These are phyloP conservation scores for Globisporangium recalcitrans DNA, from an alignment of 352 stramenopile species.

Conservation along the genomic window DNA sequence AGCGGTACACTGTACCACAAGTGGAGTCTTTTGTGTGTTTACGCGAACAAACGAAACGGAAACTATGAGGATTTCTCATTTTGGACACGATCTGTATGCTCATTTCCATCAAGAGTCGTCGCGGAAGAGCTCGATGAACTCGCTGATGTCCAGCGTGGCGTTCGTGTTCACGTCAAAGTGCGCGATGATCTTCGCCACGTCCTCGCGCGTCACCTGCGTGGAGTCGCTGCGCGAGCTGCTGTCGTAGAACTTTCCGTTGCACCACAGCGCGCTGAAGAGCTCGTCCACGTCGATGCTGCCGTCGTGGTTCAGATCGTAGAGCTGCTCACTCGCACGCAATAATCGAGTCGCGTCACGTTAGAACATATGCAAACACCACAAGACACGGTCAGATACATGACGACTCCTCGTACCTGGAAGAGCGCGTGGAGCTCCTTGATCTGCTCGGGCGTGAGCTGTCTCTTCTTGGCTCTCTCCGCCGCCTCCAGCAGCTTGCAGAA, in stretches of 20 bases:
- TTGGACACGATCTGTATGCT: too few species aligned
- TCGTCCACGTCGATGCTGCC: conserved; percentile 67
- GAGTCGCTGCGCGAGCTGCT: conserved; percentile 21
- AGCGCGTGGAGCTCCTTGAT: conserved; percentile 56
- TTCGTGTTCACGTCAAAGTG: conserved; percentile 74
- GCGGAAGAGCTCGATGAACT: conserved; percentile 80
- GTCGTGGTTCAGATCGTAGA: conserved; percentile 67
- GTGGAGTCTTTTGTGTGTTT: too few species aligned
- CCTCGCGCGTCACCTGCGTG: conserved; percentile 42
- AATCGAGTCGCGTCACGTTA: conserved; percentile 9
- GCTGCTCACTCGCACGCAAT: conserved; percentile 10
- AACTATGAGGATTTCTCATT: too few species aligned
- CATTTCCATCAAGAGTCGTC: too few species aligned
- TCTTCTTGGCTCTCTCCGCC: conserved; percentile 53
- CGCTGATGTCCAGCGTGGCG: conserved; percentile 58
- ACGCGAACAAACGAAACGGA: too few species aligned
- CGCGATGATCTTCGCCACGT: conserved; percentile 69
- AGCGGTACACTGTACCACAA: too few species aligned
- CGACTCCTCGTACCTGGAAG: conserved; percentile 31
- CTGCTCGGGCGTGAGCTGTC: conserved; percentile 48
- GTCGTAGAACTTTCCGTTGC: conserved; percentile 76
- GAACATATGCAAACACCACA: background rate
- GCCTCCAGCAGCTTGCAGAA: conserved; percentile 50
- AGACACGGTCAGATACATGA: background rate
- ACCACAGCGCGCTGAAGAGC: conserved; percentile 54